These are phyloP conservation scores for Porpolomopsis calyptriformis DNA, from an alignment of 768 basidiomycete species.

Conservation along the genomic window DNA sequence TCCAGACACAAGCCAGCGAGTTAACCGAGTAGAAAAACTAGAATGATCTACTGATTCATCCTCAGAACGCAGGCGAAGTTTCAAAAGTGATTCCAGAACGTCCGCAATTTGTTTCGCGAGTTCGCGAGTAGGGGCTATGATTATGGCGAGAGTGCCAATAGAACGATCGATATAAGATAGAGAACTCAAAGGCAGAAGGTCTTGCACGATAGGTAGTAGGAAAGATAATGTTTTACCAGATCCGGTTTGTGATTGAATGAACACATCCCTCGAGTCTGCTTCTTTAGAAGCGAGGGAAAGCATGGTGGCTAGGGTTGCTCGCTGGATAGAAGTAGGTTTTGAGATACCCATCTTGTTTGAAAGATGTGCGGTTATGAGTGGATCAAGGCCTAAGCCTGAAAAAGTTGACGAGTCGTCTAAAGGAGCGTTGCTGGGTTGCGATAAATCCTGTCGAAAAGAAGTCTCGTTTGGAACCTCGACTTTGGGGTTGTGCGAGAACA, in stretches of 20 bases:
- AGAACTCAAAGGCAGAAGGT: conserved; percentile 80
- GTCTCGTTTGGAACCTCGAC: conserved; percentile 32
- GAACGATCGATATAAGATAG: conserved; percentile 91
- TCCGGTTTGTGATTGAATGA: conserved; percentile 94
- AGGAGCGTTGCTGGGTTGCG: conserved; percentile 75
- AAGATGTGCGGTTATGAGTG: conserved; percentile 70
- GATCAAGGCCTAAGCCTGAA: conserved; percentile 70
- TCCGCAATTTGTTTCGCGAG: conserved; percentile 95
- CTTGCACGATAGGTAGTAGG: conserved; percentile 89
- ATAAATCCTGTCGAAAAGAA: conserved; percentile 16
- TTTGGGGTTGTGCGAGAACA: conserved; percentile 79
- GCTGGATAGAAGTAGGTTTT: conserved; percentile 86
- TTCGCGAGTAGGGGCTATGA: conserved; percentile 92
- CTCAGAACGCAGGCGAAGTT: conserved; percentile 57
- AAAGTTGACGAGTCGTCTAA: conserved; percentile 69
- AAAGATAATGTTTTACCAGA: conserved; percentile 94
- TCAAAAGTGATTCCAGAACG: conserved; percentile 76
- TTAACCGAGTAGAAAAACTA: conserved; percentile 39
- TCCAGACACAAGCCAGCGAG: conserved; percentile 91
- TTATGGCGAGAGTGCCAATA: conserved; percentile 88
- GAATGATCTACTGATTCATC: conserved; percentile 41
- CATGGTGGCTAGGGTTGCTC: conserved; percentile 55
- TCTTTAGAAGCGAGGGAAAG: conserved; percentile 26
- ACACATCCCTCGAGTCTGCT: conserved; percentile 54
- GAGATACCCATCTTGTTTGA: conserved; percentile 67